Conservation (phyloP, 2,329 filamentous ascomycete species). For the Fusarium torreyae region DNA sequence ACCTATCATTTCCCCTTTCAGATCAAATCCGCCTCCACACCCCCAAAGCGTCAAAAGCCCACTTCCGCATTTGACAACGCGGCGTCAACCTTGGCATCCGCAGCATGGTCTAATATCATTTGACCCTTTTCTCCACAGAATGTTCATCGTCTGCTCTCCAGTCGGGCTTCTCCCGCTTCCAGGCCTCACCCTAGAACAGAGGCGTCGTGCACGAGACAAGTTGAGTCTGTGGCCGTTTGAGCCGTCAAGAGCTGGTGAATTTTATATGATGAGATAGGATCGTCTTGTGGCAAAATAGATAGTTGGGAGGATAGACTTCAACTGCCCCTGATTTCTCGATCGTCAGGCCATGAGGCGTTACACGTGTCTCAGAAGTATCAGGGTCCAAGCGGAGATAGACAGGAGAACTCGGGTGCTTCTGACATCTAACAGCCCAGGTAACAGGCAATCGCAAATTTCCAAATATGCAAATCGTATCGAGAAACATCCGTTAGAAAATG, state of each 20-base stretch:
- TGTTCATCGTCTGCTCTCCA: not conserved
- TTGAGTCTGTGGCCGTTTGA: not conserved
- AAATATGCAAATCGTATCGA: not conserved
- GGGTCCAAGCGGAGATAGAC: conserved; percentile 1
- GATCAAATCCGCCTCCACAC: not conserved
- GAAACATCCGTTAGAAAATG: not conserved
- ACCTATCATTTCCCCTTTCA: not conserved
- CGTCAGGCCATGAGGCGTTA: conserved; percentile 9
- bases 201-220: not conserved
- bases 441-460: not conserved
- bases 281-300: not conserved
- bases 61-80: conserved; percentile 27
- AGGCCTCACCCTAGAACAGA: not conserved
- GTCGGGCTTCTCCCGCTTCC: not conserved
- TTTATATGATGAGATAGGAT: not conserved
- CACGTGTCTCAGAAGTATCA: not conserved
- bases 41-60: conserved; percentile 1
- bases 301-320: not conserved
- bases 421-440: not conserved
- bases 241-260: not conserved
- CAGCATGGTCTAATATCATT: not conserved
- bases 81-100: conserved; percentile 28
- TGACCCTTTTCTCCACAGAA: not conserved
- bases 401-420: too few species aligned
- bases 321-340: conserved; percentile 3